A percentile compares a stretch with the other conserved stretches of the same genome.
phyloP scores from a whole-genome alignment of 208 protist species.

The Acanthamoeba castellanii region DNA sequence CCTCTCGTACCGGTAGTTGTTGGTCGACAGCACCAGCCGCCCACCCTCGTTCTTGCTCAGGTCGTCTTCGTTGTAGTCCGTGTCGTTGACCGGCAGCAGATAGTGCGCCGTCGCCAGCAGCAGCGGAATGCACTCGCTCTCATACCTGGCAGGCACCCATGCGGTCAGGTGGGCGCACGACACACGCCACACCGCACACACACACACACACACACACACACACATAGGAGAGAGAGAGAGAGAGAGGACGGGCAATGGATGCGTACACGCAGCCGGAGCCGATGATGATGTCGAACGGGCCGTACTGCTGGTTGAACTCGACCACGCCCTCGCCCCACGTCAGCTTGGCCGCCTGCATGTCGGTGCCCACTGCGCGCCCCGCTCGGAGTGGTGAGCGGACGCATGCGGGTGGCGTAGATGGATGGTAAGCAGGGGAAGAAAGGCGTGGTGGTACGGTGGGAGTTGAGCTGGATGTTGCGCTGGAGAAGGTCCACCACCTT shows the following conservation, averaged over 20 bases:
- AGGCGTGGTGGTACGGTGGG: neutral
- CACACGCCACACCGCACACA: too few relatives aligned
- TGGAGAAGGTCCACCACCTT: conserved; percentile 48
- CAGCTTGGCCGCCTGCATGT: conserved; percentile 33
- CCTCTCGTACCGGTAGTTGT: conserved; percentile 39
- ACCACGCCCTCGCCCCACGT: conserved; percentile 16
- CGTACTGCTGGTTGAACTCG: conserved; percentile 38
- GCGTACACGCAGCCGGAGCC: conserved; percentile 17
- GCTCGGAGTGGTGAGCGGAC: neutral
- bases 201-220: too few relatives aligned
- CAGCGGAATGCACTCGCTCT: conserved; percentile 39
- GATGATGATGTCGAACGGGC: conserved; percentile 44
- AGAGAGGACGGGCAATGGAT: neutral
- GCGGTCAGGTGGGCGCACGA: too few relatives aligned
- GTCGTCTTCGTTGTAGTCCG: conserved; percentile 15
- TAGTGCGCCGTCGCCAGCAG: conserved; percentile 28
- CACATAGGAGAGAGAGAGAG: neutral
- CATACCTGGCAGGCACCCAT: neutral
- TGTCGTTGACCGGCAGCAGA: conserved; percentile 41
- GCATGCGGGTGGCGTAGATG: too few relatives aligned
- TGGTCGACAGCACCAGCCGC: conserved; percentile 12
- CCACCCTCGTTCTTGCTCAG: conserved; percentile 49
- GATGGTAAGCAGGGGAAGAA: neutral
- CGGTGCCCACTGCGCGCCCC: neutral
- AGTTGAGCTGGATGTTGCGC: conserved; percentile 44